Conservation (phyloP, 2,329 filamentous ascomycete genomes). For the Calonectria hongkongensis region DNA sequence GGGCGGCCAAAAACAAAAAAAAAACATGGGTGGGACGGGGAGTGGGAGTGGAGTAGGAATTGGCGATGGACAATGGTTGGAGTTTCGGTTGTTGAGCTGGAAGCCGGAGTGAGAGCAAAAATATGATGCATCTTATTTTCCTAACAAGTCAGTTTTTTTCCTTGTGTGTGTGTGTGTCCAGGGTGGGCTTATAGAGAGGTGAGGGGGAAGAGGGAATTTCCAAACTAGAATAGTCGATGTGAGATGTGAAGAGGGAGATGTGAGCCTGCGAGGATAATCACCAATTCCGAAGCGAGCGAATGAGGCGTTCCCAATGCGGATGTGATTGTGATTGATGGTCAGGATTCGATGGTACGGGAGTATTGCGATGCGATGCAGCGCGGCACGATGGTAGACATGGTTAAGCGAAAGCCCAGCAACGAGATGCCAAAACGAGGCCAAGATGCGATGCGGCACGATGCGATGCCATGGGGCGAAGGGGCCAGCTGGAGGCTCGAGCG, state of each 20-base stretch:
- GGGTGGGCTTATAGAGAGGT: conserved; percentile 8
- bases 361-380: background rate
- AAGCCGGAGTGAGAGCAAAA: conserved; percentile 17
- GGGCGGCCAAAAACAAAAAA: conserved; percentile 21
- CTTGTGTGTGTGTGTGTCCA: background rate
- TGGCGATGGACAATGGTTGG: conserved; percentile 21
- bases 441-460: conserved; percentile 18
- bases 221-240: conserved; percentile 18
- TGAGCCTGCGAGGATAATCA: conserved; percentile 15
- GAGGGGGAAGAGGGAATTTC: conserved; percentile 23
- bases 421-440: conserved; percentile 12
- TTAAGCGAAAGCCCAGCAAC: background rate
- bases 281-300: conserved; percentile 11
- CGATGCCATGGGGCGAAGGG: conserved; percentile 15
- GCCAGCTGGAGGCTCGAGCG: conserved; percentile 23
- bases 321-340: conserved; percentile 16
- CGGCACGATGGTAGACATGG: background rate
- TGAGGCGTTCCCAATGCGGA: conserved; percentile 2
- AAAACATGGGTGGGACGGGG: background rate
- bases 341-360: conserved; percentile 14
- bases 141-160: conserved; percentile 18
- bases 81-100: conserved; percentile 26
- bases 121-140: conserved; percentile 23
- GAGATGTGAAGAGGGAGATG: conserved; percentile 19
- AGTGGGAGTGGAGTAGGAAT: conserved; percentile 22